A percentile compares a stretch with the other conserved stretches of the same genome.
Conservation (phyloP, 768 basidiomycete species). For the Termitomyces sp. region DNA sequence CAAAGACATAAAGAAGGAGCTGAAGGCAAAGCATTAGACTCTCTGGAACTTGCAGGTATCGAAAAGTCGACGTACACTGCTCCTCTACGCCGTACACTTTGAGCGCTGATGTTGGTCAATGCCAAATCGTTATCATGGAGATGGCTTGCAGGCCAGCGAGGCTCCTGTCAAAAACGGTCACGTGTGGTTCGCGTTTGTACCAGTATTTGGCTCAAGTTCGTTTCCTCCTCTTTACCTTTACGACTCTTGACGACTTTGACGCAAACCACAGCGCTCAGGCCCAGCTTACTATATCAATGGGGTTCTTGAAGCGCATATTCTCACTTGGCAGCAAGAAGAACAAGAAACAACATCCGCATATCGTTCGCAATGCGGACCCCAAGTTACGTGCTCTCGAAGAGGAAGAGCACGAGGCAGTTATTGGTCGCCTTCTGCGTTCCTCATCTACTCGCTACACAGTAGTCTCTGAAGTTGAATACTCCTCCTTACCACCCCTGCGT, state of each 20-base stretch:
- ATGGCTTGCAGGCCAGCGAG: too few relatives aligned
- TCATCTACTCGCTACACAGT: constrained; percentile 63
- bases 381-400: constrained; percentile 27
- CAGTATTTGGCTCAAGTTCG: constrained; percentile 41
- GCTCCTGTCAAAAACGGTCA: constrained; percentile 11
- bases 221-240: constrained; percentile 6
- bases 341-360: constrained; percentile 29
- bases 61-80: not conserved
- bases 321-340: constrained; percentile 63
- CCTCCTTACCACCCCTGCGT: constrained; percentile 66
- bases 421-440: constrained; percentile 58
- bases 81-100: not conserved
- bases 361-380: constrained; percentile 20
- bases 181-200: constrained; percentile 29
- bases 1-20: not conserved
- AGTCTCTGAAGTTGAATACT: constrained; percentile 49
- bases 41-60: not conserved
- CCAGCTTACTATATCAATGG: constrained; percentile 35
- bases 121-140: not conserved
- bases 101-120: not conserved
- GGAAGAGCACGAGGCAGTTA: constrained; percentile 45
- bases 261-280: constrained; percentile 12
- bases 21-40: not conserved
- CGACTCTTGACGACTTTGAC: constrained; percentile 12
- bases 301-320: constrained; percentile 64